Evolutionary conservation across 805 yeast species (phyloP), one percentile per base, ranked within the genome.

Genomic region (Kazachstania viticola): DNA sequence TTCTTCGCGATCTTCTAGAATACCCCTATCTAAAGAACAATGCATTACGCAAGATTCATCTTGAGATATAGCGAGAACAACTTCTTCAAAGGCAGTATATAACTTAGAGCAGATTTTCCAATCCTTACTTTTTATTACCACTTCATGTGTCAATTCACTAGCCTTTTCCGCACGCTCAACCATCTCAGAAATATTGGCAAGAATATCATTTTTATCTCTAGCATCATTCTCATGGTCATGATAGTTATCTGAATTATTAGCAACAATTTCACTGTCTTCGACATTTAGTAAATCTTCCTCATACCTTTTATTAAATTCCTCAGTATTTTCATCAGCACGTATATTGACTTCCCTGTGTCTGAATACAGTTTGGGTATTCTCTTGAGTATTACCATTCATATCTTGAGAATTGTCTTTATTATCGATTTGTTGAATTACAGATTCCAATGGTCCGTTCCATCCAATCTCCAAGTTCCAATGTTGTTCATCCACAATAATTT

Each of bases 41-140:
- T 77, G 82, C 28, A 81, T 56, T 1, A 75, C 74, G 36, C 80
- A 67, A 3, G 74, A 74, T 34, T 72, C 72, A 26, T 64, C 60
- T 15, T 73, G 68, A 7, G 75, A 63, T 17, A 81, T 59, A 21
- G 76, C 66, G 26, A 81, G 49, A 7, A 77, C 67, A 30, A 76
- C 70, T 5, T 73, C 71, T 35, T 72, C 71, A 47, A 83, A 75
- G 2, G 69, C 60, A 18, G 73, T 74, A 30, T 77, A 72, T 23
- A 80, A 61, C 45, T 62, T 69, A 4, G 75, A 61, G 1, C 82
- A 80, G 38, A 73, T 56, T 44, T 65, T 73, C 88, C 88, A 80
- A 49, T 79, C 83, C 43, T 62, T 69, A 16, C 73, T 56, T 42
- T 64, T 65, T 18, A 80, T 69, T 17, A 64, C 56, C 2, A 79